These are phyloP conservation scores for Xylariaceae sp. DNA, from an alignment of 2,329 filamentous ascomycete species.

Conservation along the genomic window DNA sequence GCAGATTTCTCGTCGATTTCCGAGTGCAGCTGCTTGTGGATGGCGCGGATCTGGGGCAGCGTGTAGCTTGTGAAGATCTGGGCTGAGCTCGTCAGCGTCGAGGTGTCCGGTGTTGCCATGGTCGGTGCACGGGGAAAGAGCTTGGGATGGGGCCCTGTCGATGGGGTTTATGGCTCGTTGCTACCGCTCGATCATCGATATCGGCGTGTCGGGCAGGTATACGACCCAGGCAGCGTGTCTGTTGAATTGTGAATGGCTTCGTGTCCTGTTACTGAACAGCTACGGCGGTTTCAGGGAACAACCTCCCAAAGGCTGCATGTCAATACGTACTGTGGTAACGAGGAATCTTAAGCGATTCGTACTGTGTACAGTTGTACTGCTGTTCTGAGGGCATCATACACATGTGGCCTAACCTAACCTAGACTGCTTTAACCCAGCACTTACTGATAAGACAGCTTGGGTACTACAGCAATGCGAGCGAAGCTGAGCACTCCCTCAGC, in stretches of 20 bases:
- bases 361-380: too few relatives aligned
- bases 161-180: constrained; percentile 2
- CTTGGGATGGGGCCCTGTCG: constrained; percentile 4
- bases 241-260: not conserved
- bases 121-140: not conserved
- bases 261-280: constrained; percentile 1
- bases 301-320: too few relatives aligned
- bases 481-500: too few relatives aligned
- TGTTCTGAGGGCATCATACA: too few relatives aligned
- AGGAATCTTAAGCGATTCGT: too few relatives aligned
- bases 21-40: constrained; percentile 55
- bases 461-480: too few relatives aligned
- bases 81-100: constrained; percentile 43
- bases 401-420: too few relatives aligned
- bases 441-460: too few relatives aligned
- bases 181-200: constrained; percentile 4
- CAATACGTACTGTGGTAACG: too few relatives aligned
- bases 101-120: constrained; percentile 40
- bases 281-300: too few relatives aligned
- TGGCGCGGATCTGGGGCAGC: constrained; percentile 57
- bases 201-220: not conserved
- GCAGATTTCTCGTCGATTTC: constrained; percentile 58
- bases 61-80: constrained; percentile 53
- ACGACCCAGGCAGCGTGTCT: not conserved
- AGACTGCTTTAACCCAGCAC: too few relatives aligned